phyloP scores from a whole-genome alignment of 768 basidiomycete genomes.

The Rubroboletus satanas region DNA sequence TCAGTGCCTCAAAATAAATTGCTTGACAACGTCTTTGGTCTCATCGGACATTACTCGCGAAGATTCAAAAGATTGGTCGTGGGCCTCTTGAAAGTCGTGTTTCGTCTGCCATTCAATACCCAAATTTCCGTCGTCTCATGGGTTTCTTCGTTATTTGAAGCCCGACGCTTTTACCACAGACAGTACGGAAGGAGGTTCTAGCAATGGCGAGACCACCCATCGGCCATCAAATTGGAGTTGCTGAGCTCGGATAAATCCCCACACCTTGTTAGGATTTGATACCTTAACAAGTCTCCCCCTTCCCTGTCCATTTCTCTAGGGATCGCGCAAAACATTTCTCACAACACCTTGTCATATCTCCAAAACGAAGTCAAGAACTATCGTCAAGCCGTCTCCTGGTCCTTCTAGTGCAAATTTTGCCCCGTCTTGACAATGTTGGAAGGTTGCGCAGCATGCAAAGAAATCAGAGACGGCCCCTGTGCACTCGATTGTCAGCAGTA shows the following conservation, averaged over 20 bases:
- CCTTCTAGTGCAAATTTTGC: not conserved
- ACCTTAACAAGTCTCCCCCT: too few relatives aligned
- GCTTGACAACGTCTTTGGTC: not conserved
- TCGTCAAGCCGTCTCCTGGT: not conserved
- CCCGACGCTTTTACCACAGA: not conserved
- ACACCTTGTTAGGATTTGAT: not conserved
- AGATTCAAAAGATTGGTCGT: not conserved
- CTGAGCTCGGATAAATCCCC: not conserved
- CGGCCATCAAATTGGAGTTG: not conserved
- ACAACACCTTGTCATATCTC: too few relatives aligned
- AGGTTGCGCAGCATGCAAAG: not conserved
- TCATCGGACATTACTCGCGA: constrained; percentile 1
- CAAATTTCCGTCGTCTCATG: not conserved
- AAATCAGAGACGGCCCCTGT: not conserved
- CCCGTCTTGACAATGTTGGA: not conserved
- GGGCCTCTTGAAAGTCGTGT: not conserved
- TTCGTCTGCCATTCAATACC: not conserved
- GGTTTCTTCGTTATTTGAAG: too few relatives aligned
- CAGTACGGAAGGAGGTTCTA: not conserved
- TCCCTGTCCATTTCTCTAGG: not conserved
- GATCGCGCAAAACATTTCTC: not conserved
- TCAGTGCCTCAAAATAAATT: not conserved
- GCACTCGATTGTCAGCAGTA: not conserved
- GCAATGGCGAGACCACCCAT: not conserved
- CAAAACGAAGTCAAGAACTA: not conserved